Conservation (phyloP, 2,329 filamentous ascomycete genomes). For the Ophiostoma angusticollis region DNA sequence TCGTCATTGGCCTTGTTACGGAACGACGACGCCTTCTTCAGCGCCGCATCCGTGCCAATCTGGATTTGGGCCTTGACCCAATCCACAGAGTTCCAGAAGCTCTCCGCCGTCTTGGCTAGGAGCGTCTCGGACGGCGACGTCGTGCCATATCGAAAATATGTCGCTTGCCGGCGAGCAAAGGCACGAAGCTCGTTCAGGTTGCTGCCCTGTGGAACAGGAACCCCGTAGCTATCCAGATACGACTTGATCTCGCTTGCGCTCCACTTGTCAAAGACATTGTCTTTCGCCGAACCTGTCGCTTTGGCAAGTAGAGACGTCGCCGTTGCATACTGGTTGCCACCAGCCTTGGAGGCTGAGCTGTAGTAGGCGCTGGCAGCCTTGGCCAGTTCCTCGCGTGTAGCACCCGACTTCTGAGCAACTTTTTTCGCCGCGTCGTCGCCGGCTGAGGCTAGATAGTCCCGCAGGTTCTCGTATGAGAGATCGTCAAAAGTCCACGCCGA, state of each 20-base stretch:
- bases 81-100: slow-evolving; percentile 27
- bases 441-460: slow-evolving; percentile 39
- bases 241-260: slow-evolving; percentile 60
- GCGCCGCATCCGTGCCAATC: slow-evolving; percentile 34
- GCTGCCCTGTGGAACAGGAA: slow-evolving; percentile 54
- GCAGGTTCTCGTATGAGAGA: slow-evolving; percentile 57
- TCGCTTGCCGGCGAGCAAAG: slow-evolving; percentile 57
- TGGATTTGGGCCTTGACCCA: slow-evolving; percentile 39
- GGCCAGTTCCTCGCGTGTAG: slow-evolving; percentile 60
- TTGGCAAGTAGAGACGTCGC: slow-evolving; percentile 57
- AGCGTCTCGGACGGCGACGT: slow-evolving; percentile 51
- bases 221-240: slow-evolving; percentile 68
- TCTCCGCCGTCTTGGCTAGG: slow-evolving; percentile 47
- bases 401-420: slow-evolving; percentile 47
- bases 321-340: slow-evolving; percentile 48
- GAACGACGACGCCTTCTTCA: slow-evolving; percentile 30
- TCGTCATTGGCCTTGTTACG: slow-evolving; percentile 32
- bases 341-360: slow-evolving; percentile 43
- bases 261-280: slow-evolving; percentile 59
- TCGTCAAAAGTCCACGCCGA: slow-evolving; percentile 72
- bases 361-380: slow-evolving; percentile 51
- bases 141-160: slow-evolving; percentile 67
- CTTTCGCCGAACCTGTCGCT: slow-evolving; percentile 53
- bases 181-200: slow-evolving; percentile 57
- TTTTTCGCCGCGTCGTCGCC: slow-evolving; percentile 45